These are phyloP conservation scores for Xylariaceae sp. DNA, from an alignment of 2,329 filamentous ascomycete genomes.

Conservation along the genomic window DNA sequence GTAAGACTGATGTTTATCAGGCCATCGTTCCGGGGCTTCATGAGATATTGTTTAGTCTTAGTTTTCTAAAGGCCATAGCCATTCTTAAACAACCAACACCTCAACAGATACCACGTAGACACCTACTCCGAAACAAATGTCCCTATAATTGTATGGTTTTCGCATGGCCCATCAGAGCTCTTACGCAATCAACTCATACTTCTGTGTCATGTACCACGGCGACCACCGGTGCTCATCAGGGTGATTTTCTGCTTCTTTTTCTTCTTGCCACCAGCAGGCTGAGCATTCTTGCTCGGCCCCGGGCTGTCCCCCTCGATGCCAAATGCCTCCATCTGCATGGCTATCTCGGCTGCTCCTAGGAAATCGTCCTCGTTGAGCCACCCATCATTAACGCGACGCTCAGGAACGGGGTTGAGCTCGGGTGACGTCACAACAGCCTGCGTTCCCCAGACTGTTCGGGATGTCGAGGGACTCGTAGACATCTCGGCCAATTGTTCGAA, in stretches of 20 bases:
- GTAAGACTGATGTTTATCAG: too few relatives aligned
- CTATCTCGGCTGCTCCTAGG: constrained; percentile 56
- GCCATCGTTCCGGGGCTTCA: too few relatives aligned
- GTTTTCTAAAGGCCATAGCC: too few relatives aligned
- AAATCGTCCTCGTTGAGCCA: constrained; percentile 83
- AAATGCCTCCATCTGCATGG: constrained; percentile 55
- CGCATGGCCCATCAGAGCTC: too few relatives aligned
- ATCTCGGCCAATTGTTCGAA: constrained; percentile 70
- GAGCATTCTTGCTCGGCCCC: constrained; percentile 10
- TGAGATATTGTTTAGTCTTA: too few relatives aligned
- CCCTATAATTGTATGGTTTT: not conserved
- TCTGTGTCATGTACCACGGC: constrained; percentile 27
- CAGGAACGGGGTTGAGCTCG: constrained; percentile 41
- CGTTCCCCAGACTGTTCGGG: constrained; percentile 92
- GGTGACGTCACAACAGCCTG: constrained; percentile 60
- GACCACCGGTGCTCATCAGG: constrained; percentile 64
- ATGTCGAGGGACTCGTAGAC: constrained; percentile 73
- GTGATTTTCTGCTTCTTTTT: constrained; percentile 72
- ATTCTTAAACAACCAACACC: too few relatives aligned
- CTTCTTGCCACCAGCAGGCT: constrained; percentile 48
- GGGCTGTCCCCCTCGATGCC: constrained; percentile 33
- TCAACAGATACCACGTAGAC: constrained; percentile 1
- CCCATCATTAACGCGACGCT: constrained; percentile 62
- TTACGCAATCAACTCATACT: too few relatives aligned
- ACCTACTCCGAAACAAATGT: constrained; percentile 1